A percentile compares a stretch with the other conserved stretches of the same genome.
These are phyloP conservation scores for Pythium coloratum DNA, from an alignment of 352 stramenopile species.

Conservation along the genomic window DNA sequence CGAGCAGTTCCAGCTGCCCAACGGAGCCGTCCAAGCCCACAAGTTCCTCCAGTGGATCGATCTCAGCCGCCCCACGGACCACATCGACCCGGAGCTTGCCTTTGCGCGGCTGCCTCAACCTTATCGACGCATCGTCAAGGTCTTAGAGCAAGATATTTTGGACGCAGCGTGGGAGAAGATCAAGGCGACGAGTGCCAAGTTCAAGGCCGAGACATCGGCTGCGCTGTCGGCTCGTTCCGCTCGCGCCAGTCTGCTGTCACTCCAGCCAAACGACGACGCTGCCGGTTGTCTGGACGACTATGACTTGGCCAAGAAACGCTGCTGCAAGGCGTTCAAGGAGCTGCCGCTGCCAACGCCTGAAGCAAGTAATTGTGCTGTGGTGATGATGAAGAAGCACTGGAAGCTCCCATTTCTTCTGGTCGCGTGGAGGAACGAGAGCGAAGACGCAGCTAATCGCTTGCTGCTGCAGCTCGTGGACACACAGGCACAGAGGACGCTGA, in stretches of 20 bases:
- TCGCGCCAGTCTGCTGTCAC: slow-evolving; percentile 15
- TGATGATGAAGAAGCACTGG: slow-evolving; percentile 3
- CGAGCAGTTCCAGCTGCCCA: slow-evolving; percentile 47
- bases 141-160: slow-evolving; percentile 63
- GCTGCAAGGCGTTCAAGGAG: slow-evolving; percentile 29
- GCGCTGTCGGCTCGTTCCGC: slow-evolving; percentile 27
- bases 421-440: background rate
- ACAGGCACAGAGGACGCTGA: background rate
- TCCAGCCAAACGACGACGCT: slow-evolving; percentile 7
- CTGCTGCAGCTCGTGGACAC: slow-evolving; percentile 16
- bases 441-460: background rate
- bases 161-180: slow-evolving; percentile 57
- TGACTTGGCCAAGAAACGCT: slow-evolving; percentile 41
- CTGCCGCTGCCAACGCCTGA: background rate
- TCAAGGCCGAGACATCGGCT: slow-evolving; percentile 34
- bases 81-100: slow-evolving; percentile 60
- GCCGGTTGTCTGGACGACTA: slow-evolving; percentile 40
- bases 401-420: slow-evolving; percentile 5
- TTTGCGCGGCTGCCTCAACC: slow-evolving; percentile 69
- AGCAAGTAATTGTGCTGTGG: background rate
- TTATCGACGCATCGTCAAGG: slow-evolving; percentile 61
- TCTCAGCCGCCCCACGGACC: slow-evolving; percentile 46
- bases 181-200: slow-evolving; percentile 39
- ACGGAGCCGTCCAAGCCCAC: slow-evolving; percentile 32
- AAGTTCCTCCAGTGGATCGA: slow-evolving; percentile 64